These are phyloP conservation scores for Spongiforma sp. DNA, from an alignment of 1,284 basidiomycete species.

Conservation along the genomic window DNA sequence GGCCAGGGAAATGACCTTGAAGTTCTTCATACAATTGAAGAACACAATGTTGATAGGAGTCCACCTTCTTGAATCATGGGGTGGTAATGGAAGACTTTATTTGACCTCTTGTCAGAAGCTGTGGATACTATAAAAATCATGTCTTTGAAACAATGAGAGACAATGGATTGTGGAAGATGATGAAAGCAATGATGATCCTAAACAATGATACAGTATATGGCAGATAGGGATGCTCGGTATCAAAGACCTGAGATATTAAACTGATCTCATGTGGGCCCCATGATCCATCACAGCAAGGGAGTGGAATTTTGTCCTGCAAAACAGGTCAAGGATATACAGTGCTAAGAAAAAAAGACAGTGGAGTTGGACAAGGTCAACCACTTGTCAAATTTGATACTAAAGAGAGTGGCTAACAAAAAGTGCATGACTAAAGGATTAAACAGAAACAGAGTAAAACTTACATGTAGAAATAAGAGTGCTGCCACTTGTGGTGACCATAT, in stretches of 20 bases:
- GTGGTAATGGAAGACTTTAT: neutral
- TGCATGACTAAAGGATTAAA: too few species aligned
- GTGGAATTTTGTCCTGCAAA: neutral
- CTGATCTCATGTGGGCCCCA: slow-evolving; percentile 16
- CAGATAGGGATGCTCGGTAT: slow-evolving; percentile 10
- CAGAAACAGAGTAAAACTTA: too few species aligned
- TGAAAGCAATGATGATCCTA: neutral
- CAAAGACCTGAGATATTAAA: neutral
- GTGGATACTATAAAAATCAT: slow-evolving; percentile 11
- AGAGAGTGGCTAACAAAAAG: neutral
- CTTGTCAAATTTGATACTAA: slow-evolving; percentile 6
- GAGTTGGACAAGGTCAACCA: slow-evolving; percentile 6
- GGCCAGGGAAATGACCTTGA: neutral
- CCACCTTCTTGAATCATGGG: neutral
- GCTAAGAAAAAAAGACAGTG: neutral
- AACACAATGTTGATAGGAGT: neutral
- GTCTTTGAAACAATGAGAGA: neutral
- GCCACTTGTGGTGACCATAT: too few species aligned
- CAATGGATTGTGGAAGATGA: neutral
- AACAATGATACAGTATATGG: neutral
- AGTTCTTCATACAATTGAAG: slow-evolving; percentile 4
- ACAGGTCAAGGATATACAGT: neutral
- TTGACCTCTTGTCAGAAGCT: neutral
- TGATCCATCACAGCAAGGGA: slow-evolving; percentile 8
- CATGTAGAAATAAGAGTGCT: too few species aligned